A percentile compares a stretch with the other conserved stretches of the same genome.
Conservation (phyloP, 2,329 filamentous ascomycete genomes). For the Sclerotiophoma versabilis region DNA sequence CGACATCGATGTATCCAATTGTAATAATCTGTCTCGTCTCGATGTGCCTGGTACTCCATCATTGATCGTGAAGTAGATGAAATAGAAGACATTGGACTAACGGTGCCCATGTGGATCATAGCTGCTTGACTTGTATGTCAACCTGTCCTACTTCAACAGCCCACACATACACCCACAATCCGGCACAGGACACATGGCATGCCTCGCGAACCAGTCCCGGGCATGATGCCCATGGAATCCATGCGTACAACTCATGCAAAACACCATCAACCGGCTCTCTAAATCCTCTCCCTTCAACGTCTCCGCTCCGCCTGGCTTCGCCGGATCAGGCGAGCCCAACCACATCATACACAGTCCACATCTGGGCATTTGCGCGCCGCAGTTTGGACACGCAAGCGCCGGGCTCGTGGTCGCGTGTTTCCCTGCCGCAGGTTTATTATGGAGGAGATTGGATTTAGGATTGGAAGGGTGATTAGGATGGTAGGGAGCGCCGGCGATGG, state of each 20-base stretch:
- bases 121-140: too few species aligned
- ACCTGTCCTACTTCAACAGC: conserved; percentile 41
- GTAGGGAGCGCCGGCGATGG: conserved; percentile 19
- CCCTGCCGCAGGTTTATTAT: conserved; percentile 16
- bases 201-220: conserved; percentile 65
- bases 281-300: conserved; percentile 52
- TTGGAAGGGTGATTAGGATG: conserved; percentile 7
- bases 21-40: too few species aligned
- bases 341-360: conserved; percentile 69
- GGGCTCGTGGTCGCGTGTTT: conserved; percentile 22
- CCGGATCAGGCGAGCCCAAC: conserved; percentile 66
- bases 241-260: conserved; percentile 69
- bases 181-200: conserved; percentile 62
- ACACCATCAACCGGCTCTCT: conserved; percentile 64
- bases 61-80: too few species aligned
- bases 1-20: not conserved
- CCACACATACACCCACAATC: conserved; percentile 63
- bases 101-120: too few species aligned
- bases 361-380: conserved; percentile 67
- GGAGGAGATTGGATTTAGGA: conserved; percentile 2
- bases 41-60: too few species aligned
- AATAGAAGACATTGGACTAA: too few species aligned
- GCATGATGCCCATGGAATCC: conserved; percentile 70
- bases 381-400: conserved; percentile 66
- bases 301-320: conserved; percentile 48